These are phyloP conservation scores for Pseudocercospora fijiensis DNA, from an alignment of 2,329 filamentous ascomycete species.

Conservation along the genomic window DNA sequence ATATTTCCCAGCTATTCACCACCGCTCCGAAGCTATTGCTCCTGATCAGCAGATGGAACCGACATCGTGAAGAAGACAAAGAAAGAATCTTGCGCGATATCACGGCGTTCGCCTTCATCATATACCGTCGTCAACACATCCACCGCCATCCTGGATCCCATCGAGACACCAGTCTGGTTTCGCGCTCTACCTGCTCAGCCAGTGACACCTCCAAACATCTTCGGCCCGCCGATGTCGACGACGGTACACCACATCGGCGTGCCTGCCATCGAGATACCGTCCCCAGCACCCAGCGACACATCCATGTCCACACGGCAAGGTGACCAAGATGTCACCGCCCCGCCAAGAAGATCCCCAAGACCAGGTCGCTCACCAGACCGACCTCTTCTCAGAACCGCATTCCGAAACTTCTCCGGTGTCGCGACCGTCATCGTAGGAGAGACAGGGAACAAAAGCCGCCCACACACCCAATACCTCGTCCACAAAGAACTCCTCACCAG, in stretches of 20 bases:
- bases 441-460: slow-evolving; percentile 25
- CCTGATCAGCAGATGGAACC: background rate
- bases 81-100: slow-evolving; percentile 8
- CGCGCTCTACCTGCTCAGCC: slow-evolving; percentile 29
- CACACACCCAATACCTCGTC: slow-evolving; percentile 45
- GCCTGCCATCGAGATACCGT: slow-evolving; percentile 33
- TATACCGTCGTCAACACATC: background rate
- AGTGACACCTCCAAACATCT: slow-evolving; percentile 21
- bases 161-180: slow-evolving; percentile 36
- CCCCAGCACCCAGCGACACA: slow-evolving; percentile 27
- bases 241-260: slow-evolving; percentile 25
- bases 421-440: slow-evolving; percentile 44
- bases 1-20: background rate
- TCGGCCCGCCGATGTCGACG: slow-evolving; percentile 26
- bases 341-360: slow-evolving; percentile 16
- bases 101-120: slow-evolving; percentile 1
- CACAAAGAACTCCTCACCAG: slow-evolving; percentile 51
- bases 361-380: slow-evolving; percentile 32
- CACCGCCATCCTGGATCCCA: slow-evolving; percentile 32
- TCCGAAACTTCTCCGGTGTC: slow-evolving; percentile 44
- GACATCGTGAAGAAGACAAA: slow-evolving; percentile 15
- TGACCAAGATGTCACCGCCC: slow-evolving; percentile 17
- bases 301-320: slow-evolving; percentile 29
- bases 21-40: background rate
- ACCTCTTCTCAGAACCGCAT: slow-evolving; percentile 39